These are phyloP conservation scores for Schrenkiella parvula DNA, from an alignment of 345 rosid species.

Conservation along the genomic window DNA sequence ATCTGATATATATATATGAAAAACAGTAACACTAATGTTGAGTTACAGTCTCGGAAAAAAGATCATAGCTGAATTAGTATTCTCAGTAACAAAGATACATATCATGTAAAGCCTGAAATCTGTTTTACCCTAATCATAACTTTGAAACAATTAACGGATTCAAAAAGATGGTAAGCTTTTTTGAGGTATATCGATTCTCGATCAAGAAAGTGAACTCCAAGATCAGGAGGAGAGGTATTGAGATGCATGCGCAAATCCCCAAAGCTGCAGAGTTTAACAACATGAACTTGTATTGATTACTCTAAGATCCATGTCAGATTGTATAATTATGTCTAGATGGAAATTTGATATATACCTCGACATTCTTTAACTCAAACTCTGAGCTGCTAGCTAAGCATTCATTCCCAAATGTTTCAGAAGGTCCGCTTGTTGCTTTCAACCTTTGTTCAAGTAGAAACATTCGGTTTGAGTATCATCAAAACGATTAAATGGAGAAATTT, in stretches of 20 bases:
- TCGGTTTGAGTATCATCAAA: neutral
- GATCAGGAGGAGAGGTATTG: slow-evolving; percentile 36
- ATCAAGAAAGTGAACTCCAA: neutral
- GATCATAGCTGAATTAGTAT: neutral
- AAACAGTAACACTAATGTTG: neutral
- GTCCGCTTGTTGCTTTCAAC: slow-evolving; percentile 84
- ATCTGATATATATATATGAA: neutral
- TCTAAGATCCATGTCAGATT: neutral
- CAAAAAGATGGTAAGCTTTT: neutral
- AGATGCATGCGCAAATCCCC: slow-evolving; percentile 76
- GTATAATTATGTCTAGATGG: neutral
- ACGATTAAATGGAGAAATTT: neutral
- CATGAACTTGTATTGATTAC: neutral
- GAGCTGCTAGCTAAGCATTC: slow-evolving; percentile 66
- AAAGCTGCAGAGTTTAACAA: slow-evolving; percentile 54
- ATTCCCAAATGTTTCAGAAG: slow-evolving; percentile 82
- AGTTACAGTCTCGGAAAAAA: neutral
- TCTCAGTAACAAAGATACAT: neutral
- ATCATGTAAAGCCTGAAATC: neutral
- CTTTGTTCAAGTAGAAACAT: slow-evolving; percentile 41
- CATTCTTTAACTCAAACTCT: slow-evolving; percentile 72
- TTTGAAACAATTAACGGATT: neutral
- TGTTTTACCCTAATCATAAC: slow-evolving; percentile 3
- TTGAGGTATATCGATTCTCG: neutral
- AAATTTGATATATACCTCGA: slow-evolving; percentile 47